Percentiles rank a stretch among this genome's conserved stretches.
Conservation (phyloP, 1,139 yeast species). For the Ogataea hybrid region DNA sequence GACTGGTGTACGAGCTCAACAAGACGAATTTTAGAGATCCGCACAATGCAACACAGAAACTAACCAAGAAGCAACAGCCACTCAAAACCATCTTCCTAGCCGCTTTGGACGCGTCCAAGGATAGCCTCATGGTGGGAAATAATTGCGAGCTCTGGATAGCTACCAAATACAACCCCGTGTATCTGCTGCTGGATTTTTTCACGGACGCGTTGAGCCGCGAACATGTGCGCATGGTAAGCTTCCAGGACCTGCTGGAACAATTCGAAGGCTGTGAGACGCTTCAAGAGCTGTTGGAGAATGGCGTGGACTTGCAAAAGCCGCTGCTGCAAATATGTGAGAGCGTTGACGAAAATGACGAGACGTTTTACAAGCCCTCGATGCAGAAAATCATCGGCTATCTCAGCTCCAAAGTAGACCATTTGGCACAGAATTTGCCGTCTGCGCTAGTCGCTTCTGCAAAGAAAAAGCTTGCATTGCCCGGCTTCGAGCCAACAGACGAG, state of each 20-base stretch:
- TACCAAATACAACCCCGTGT: constrained; percentile 43
- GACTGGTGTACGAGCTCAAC: constrained; percentile 31
- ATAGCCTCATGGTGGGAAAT: constrained; percentile 28
- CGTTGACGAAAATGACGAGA: constrained; percentile 46
- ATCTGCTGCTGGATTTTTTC: constrained; percentile 42
- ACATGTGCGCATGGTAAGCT: constrained; percentile 39
- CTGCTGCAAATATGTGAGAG: constrained; percentile 43
- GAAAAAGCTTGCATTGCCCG: constrained; percentile 26
- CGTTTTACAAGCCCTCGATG: constrained; percentile 44
- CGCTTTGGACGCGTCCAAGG: constrained; percentile 27
- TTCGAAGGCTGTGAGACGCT: constrained; percentile 35
- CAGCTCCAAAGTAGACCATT: constrained; percentile 32
- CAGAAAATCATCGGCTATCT: constrained; percentile 37
- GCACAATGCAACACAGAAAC: constrained; percentile 28
- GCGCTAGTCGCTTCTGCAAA: constrained; percentile 29
- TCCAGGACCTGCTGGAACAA: constrained; percentile 50
- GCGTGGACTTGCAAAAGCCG: constrained; percentile 25
- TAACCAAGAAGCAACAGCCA: constrained; percentile 32
- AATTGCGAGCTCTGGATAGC: constrained; percentile 41
- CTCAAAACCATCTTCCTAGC: constrained; percentile 37
- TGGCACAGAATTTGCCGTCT: constrained; percentile 35
- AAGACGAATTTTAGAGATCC: constrained; percentile 32
- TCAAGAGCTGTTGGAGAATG: constrained; percentile 30
- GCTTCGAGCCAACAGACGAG: constrained; percentile 17
- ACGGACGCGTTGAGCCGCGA: constrained; percentile 30